Evolutionary conservation across 2,329 filamentous ascomycete species (phyloP), one percentile per base, ranked within the genome.

Genomic region (Alternaria atra): DNA sequence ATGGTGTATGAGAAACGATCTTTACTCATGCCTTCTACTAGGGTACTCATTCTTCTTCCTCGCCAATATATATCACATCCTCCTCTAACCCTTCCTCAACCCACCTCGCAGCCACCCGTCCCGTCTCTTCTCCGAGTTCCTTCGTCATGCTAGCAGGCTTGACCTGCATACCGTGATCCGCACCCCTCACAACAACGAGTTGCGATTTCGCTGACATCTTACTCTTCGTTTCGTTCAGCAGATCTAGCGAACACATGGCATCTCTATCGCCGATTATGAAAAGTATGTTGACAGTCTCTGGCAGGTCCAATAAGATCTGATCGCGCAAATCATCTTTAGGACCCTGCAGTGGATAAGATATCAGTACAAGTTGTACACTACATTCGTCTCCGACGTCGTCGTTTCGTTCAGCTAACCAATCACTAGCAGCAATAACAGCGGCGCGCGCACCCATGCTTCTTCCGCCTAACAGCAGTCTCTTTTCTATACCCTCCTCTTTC

Each of bases 361-460:
- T 75, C 1, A 82, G 72, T 1, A 82, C 64, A 25, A 82, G 55
- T 4, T 67, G 58, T 12, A 65, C 13, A 9, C 64, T 59, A 3
- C 53, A 50, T 0, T 50, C 29, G 5, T 29, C 35, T 25, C 13
- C 25, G 23, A 6, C 23, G 0, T n/a, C 6, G 5, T 37, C 32
- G 1, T 37, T 9, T 6, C 25, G 2, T 3, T 23, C 9, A 5
- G 32, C 46, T 3, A 50, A 3, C 5, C 6, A 1, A 27, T 50
- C 30, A 4, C 5, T 35, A 0, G 76, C 77, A 4, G 80, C 76
- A 15, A 80, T 73, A 5, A 77, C 76, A 3, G 81, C 81, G 5
- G 81, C 80, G 15, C 80, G 71, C 9, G 80, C 77, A 8, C 81
- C 81, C 80, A 82, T 82, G 42, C 80, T 82, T 4, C 80, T 65